A percentile compares a stretch with the other conserved stretches of the same genome.
These are phyloP conservation scores for Dactylonectria estremocensis DNA, from an alignment of 2,329 filamentous ascomycete species.

Conservation along the genomic window DNA sequence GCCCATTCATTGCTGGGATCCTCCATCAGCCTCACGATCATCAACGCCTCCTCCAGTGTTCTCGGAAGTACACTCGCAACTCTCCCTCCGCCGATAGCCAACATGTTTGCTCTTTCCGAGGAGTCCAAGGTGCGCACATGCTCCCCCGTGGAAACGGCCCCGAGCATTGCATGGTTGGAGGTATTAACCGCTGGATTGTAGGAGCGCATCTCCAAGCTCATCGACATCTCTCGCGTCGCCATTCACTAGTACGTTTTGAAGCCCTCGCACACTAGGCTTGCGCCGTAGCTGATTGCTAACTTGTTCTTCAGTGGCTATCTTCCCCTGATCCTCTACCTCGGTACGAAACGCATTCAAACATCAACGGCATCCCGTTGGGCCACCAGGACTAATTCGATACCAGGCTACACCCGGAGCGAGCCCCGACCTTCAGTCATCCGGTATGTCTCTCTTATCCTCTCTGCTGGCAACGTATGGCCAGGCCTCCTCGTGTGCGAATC, in stretches of 20 bases:
- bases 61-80: background rate
- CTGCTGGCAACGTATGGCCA: background rate
- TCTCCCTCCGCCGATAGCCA: conserved; percentile 45
- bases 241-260: conserved; percentile 87
- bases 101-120: conserved; percentile 84
- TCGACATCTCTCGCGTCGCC: conserved; percentile 92
- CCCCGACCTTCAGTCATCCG: conserved; percentile 82
- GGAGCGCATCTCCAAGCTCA: conserved; percentile 98
- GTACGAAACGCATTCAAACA: conserved; percentile 64
- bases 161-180: conserved; percentile 8
- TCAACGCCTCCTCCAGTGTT: conserved; percentile 12
- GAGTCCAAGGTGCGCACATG: conserved; percentile 85
- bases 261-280: background rate
- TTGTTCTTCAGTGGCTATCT: conserved; percentile 83
- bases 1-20: background rate
- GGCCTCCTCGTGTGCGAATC: conserved; percentile 41
- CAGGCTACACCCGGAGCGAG: conserved; percentile 94
- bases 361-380: conserved; percentile 21
- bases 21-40: conserved; percentile 35
- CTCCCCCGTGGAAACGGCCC: conserved; percentile 13
- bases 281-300: conserved; percentile 52
- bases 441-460: conserved; percentile 55
- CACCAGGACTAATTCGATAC: conserved; percentile 46
- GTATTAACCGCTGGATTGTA: conserved; percentile 56
- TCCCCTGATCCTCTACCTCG: conserved; percentile 96